phyloP scores from a whole-genome alignment of 257 asterid genomes.

The Lycium ferocissimum region DNA sequence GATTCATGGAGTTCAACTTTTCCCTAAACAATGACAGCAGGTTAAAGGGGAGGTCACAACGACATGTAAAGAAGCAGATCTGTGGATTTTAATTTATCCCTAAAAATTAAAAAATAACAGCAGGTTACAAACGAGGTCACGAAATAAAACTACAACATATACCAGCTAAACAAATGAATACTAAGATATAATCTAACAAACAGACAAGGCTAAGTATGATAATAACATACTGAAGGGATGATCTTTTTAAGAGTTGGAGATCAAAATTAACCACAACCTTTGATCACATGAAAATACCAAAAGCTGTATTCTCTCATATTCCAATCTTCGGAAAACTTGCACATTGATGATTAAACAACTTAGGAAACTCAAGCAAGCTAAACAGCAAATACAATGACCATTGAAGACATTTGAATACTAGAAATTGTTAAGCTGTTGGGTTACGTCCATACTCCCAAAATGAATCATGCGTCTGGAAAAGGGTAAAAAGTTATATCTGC shows the following conservation, averaged over 20 bases:
- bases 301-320: constrained; percentile 17
- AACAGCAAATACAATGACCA: too few species aligned
- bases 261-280: neutral
- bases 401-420: too few species aligned
- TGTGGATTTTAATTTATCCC: neutral
- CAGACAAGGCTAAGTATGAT: neutral
- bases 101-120: neutral
- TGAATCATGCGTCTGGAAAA: too few species aligned
- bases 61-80: neutral
- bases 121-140: constrained; percentile 2
- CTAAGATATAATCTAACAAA: neutral
- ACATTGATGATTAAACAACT: neutral
- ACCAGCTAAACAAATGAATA: neutral
- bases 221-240: neutral
- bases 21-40: constrained; percentile 31
- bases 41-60: neutral
- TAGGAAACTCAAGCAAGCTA: too few species aligned
- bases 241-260: neutral
- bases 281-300: neutral
- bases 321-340: constrained; percentile 3
- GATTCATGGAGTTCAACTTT: constrained; percentile 50
- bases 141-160: constrained; percentile 19
- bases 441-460: too few species aligned
- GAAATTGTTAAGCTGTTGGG: too few species aligned
- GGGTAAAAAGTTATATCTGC: too few species aligned